Conservation (phyloP, 352 stramenopile genomes). For the Phytophthora hibernalis region DNA sequence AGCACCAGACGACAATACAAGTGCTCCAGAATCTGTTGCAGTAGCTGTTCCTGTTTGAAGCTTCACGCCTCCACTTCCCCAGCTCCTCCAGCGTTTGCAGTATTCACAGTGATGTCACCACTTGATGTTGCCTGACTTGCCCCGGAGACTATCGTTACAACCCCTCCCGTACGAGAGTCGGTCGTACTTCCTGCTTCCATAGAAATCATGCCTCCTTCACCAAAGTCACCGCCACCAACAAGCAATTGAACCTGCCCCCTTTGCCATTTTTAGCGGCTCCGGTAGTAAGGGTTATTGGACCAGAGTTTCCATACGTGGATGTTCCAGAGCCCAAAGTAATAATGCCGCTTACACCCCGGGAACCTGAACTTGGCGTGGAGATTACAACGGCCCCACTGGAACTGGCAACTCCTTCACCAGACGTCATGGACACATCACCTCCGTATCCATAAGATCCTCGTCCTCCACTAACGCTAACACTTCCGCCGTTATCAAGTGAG, state of each 20-base stretch:
- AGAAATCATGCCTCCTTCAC: constrained; percentile 81
- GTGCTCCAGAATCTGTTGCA: constrained; percentile 57
- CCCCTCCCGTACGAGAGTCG: constrained; percentile 73
- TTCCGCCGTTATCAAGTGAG: constrained; percentile 89
- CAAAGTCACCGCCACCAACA: constrained; percentile 78
- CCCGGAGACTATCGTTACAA: constrained; percentile 61
- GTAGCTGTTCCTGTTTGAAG: constrained; percentile 65
- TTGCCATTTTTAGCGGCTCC: constrained; percentile 57
- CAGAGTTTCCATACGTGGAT: constrained; percentile 64
- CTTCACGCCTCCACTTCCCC: constrained; percentile 68
- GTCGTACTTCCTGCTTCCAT: constrained; percentile 76
- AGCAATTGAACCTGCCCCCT: constrained; percentile 59
- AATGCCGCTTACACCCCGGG: constrained; percentile 57
- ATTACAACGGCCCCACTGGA: constrained; percentile 64
- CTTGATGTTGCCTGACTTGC: constrained; percentile 71
- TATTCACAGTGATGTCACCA: constrained; percentile 70
- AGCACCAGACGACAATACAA: constrained; percentile 61
- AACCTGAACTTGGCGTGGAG: constrained; percentile 54
- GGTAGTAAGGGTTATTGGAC: constrained; percentile 58
- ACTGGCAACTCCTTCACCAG: constrained; percentile 57
- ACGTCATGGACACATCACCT: constrained; percentile 56
- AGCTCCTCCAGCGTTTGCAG: constrained; percentile 59
- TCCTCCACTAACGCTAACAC: constrained; percentile 81
- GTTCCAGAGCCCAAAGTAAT: constrained; percentile 47
- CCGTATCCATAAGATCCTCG: constrained; percentile 68